Percentiles rank a stretch among this genome's conserved stretches.
These are phyloP conservation scores for Fusarium piperis DNA, from an alignment of 2,329 filamentous ascomycete genomes.

Conservation along the genomic window DNA sequence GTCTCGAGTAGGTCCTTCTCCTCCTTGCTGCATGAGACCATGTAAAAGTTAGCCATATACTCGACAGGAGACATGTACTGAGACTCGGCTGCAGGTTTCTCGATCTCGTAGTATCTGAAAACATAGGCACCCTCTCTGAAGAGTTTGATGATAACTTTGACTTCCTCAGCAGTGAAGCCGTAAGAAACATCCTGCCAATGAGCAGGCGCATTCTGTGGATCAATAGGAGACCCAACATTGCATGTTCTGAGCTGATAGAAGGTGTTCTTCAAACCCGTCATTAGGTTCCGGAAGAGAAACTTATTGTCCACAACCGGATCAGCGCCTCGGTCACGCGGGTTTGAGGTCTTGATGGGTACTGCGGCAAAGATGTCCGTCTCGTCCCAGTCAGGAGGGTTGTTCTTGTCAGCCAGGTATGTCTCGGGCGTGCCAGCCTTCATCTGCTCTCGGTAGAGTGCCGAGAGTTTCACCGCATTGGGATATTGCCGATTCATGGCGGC, in stretches of 20 bases:
- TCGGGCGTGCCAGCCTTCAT: constrained; percentile 72
- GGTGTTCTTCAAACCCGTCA: constrained; percentile 95
- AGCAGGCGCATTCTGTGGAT: constrained; percentile 79
- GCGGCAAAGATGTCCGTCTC: constrained; percentile 97
- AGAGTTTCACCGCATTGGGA: constrained; percentile 92
- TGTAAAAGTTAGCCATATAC: constrained; percentile 93
- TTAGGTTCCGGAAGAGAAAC: constrained; percentile 94
- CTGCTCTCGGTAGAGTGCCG: constrained; percentile 77
- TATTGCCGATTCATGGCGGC: constrained; percentile 98
- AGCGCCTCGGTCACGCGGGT: constrained; percentile 85
- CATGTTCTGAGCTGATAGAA: constrained; percentile 95
- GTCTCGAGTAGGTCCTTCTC: constrained; percentile 98
- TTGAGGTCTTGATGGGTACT: constrained; percentile 94
- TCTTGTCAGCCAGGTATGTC: constrained; percentile 84
- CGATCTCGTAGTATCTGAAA: constrained; percentile 95
- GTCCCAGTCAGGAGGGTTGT: constrained; percentile 90
- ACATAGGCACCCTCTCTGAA: constrained; percentile 97
- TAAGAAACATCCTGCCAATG: constrained; percentile 98
- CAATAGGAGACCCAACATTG: constrained; percentile 78
- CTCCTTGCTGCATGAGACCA: constrained; percentile 92
- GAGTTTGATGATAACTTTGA: constrained; percentile 94
- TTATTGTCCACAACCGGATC: constrained; percentile 97
- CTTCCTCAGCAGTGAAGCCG: constrained; percentile 96
- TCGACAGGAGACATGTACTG: constrained; percentile 85
- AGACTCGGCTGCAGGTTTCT: constrained; percentile 77